Evolutionary conservation across 805 yeast species (phyloP).

Genomic region (Wickerhamiella spandovensis): DNA sequence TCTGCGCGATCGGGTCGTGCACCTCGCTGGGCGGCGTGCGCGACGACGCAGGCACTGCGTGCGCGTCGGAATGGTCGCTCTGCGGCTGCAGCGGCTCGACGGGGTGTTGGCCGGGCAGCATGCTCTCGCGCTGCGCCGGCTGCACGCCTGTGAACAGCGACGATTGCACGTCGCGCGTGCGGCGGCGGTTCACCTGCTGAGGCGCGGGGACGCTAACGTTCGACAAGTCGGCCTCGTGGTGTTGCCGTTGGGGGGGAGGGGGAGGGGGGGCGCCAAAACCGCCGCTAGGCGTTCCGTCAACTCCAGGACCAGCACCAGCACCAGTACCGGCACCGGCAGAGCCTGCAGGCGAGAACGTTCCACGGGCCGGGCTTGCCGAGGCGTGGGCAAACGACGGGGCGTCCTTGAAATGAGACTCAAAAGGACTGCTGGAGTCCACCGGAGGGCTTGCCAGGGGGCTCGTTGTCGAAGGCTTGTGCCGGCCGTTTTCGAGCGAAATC

Average conservation of each 20-base stretch:
- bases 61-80: not conserved
- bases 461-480: not conserved
- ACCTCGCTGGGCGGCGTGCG: not conserved
- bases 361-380: conserved; percentile 8
- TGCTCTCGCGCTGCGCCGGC: conserved; percentile 2
- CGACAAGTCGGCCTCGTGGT: not conserved
- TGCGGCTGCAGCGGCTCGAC: not conserved
- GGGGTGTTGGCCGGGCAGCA: not conserved
- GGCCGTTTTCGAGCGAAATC: not conserved
- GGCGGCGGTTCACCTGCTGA: conserved; percentile 1
- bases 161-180: conserved; percentile 1
- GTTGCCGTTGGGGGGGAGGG: conserved; percentile 1
- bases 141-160: conserved; percentile 1
- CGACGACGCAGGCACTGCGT: too few relatives aligned
- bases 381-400: not conserved
- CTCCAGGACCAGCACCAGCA: too few relatives aligned
- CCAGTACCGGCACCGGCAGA: too few relatives aligned
- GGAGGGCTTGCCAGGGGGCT: not conserved
- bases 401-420: not conserved
- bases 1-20: not conserved
- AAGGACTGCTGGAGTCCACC: not conserved
- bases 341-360: too few relatives aligned
- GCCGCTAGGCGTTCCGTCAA: too few relatives aligned
- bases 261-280: not conserved
- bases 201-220: not conserved